Evolutionary conservation across 176 grass and related monocot species (phyloP).

Genomic region (Phoenix roebelenii): DNA sequence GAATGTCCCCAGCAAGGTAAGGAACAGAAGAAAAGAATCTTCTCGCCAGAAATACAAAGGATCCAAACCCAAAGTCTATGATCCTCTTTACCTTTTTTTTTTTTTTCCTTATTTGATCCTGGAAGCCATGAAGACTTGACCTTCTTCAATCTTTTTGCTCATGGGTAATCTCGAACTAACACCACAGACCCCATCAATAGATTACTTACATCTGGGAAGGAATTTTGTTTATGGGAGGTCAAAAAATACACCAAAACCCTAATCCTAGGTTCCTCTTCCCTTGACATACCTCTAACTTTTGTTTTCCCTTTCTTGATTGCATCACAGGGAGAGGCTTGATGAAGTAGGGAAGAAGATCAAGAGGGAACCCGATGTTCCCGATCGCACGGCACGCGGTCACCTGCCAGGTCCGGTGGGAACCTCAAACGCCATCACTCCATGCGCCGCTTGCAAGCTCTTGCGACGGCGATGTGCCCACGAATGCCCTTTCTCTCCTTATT

Average conservation of each 20-base stretch:
- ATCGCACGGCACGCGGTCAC: neutral
- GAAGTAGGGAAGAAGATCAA: constrained; percentile 80
- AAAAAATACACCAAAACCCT: neutral
- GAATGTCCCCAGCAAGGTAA: constrained; percentile 90
- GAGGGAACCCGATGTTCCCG: constrained; percentile 34
- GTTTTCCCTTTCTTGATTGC: constrained; percentile 2
- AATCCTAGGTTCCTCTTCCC: neutral
- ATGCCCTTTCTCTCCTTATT: constrained; percentile 92
- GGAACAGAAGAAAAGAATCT: constrained; percentile 7
- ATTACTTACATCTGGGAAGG: no score
- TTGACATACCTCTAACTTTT: no score
- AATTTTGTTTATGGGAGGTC: no score
- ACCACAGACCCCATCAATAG: no score
- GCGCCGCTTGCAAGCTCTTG: constrained; percentile 81
- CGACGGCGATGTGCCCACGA: constrained; percentile 83
- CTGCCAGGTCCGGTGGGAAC: constrained; percentile 13
- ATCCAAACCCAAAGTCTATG: no score
- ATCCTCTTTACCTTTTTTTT: no score
- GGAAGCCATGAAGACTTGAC: no score
- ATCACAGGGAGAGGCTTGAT: constrained; percentile 54
- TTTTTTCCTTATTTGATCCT: no score
- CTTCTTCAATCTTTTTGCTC: no score
- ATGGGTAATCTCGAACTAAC: no score
- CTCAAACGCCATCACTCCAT: constrained; percentile 64
- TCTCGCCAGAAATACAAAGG: no score